Conservation (phyloP, 1,139 yeast species). For the Meyerozyma carpophila region DNA sequence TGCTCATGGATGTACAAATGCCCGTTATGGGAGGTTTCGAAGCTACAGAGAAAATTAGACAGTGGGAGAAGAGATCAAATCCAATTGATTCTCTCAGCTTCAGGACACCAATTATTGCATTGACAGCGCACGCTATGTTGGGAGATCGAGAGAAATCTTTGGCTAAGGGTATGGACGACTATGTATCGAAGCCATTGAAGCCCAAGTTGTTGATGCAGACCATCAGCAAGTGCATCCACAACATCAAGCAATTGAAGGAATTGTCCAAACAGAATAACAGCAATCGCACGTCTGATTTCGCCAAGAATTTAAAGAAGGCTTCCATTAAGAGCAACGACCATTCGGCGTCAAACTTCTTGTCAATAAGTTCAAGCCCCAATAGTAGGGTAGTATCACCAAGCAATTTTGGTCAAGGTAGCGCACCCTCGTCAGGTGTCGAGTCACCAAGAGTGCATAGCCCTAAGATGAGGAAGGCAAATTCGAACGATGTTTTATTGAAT, state of each 20-base stretch:
- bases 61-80: conserved; percentile 78
- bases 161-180: conserved; percentile 89
- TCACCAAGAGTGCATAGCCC: conserved; percentile 13
- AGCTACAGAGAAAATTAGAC: conserved; percentile 79
- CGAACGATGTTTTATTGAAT: conserved; percentile 18
- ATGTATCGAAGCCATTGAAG: conserved; percentile 79
- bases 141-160: conserved; percentile 83
- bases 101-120: conserved; percentile 81
- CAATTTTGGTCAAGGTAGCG: conserved; percentile 6
- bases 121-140: conserved; percentile 90
- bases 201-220: conserved; percentile 81
- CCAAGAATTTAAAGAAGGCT: conserved; percentile 40
- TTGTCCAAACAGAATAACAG: conserved; percentile 46
- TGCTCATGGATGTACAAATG: conserved; percentile 92
- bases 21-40: conserved; percentile 95
- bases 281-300: conserved; percentile 43
- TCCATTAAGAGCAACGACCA: conserved; percentile 24
- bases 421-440: conserved; percentile 4
- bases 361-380: conserved; percentile 15
- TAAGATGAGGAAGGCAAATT: conserved; percentile 20
- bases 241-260: conserved; percentile 54
- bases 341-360: conserved; percentile 13
- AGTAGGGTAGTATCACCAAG: conserved; percentile 7
- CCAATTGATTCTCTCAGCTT: conserved; percentile 62
- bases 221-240: conserved; percentile 75